phyloP scores from a whole-genome alignment of 257 asterid genomes.

The Przewalskia tangutica region DNA sequence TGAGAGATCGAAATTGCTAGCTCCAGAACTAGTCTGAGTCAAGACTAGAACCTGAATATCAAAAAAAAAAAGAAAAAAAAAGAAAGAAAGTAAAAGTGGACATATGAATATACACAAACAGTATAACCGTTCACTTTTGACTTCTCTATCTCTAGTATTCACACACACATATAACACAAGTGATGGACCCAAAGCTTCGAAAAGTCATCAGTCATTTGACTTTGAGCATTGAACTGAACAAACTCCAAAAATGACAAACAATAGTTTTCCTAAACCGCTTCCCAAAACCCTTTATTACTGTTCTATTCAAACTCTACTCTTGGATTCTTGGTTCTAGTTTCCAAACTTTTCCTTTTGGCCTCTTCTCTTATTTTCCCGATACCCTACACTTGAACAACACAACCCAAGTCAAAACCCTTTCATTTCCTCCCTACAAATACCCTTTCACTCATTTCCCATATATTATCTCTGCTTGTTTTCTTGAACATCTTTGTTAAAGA shows the following conservation, averaged over 20 bases:
- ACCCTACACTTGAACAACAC: background rate
- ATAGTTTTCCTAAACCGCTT: conserved; percentile 10
- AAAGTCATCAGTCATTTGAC: background rate
- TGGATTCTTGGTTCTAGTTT: conserved; percentile 23
- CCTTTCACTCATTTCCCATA: background rate
- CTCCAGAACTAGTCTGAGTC: too few species aligned
- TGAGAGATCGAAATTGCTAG: too few species aligned
- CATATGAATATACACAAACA: background rate
- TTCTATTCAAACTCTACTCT: background rate
- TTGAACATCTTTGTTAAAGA: background rate
- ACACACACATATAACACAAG: background rate
- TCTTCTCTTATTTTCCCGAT: conserved; percentile 37
- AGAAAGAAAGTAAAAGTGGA: too few species aligned
- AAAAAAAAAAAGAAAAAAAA: too few species aligned
- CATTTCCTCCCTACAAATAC: background rate
- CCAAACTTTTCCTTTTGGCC: conserved; percentile 51
- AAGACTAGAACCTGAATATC: too few species aligned
- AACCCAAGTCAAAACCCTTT: background rate
- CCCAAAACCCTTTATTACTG: background rate
- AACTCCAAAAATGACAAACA: conserved; percentile 35
- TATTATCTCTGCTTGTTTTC: background rate
- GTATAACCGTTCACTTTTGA: background rate
- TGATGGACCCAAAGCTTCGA: background rate
- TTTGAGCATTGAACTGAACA: background rate
- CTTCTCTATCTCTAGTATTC: background rate